Evolutionary conservation across 805 yeast genomes (phyloP).

Genomic region (Cyberlindnera mycetangii): DNA sequence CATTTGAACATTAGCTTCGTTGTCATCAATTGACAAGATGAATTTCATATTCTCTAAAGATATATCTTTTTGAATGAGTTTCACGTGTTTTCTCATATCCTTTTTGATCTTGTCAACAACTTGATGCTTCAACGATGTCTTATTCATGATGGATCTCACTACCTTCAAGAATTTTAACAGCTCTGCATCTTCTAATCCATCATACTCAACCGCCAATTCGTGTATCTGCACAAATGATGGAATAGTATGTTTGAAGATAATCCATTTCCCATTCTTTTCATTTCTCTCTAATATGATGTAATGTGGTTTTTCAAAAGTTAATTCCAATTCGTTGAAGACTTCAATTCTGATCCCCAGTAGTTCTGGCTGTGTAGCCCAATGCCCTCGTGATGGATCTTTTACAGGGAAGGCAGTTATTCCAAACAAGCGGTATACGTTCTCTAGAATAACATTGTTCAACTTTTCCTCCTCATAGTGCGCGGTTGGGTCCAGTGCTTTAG

Average conservation of each 20-base stretch:
- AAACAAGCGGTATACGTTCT: constrained; percentile 36
- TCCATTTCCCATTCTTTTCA: constrained; percentile 30
- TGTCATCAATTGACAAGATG: constrained; percentile 12
- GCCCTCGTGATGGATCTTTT: constrained; percentile 32
- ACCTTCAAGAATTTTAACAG: constrained; percentile 15
- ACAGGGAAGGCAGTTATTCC: constrained; percentile 40
- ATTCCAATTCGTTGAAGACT: constrained; percentile 29
- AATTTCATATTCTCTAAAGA: constrained; percentile 20
- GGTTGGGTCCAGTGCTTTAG: not conserved
- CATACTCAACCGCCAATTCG: constrained; percentile 17
- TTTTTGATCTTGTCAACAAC: constrained; percentile 14
- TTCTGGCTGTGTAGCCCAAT: constrained; percentile 17
- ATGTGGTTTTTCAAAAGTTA: constrained; percentile 33
- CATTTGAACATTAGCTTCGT: constrained; percentile 11
- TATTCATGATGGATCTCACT: constrained; percentile 16
- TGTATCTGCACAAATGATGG: constrained; percentile 28
- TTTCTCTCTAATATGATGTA: constrained; percentile 34
- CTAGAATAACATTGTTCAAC: constrained; percentile 26
- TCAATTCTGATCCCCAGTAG: constrained; percentile 40
- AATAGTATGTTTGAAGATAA: constrained; percentile 35
- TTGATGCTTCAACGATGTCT: constrained; percentile 23
- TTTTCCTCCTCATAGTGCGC: constrained; percentile 5
- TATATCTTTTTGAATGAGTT: constrained; percentile 22
- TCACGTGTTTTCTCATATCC: constrained; percentile 9
- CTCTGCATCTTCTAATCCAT: constrained; percentile 16